phyloP scores from a whole-genome alignment of 2,329 filamentous ascomycete genomes.

The Penicillium sp. region DNA sequence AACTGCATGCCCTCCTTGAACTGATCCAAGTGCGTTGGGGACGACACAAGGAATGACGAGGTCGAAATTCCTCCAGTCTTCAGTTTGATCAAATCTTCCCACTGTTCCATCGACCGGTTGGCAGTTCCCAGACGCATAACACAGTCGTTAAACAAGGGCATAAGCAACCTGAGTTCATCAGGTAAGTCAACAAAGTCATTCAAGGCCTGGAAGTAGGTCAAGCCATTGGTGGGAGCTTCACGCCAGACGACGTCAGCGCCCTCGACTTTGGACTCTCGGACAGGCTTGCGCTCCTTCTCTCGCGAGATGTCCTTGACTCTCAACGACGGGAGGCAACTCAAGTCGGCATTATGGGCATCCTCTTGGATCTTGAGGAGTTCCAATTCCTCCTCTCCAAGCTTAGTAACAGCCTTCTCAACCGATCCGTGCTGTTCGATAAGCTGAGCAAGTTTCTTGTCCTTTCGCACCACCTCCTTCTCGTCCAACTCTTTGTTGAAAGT shows the following conservation, averaged over 20 bases:
- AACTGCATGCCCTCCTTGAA: conserved; percentile 81
- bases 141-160: conserved; percentile 87
- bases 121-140: conserved; percentile 92
- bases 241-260: conserved; percentile 79
- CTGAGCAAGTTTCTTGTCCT: conserved; percentile 71
- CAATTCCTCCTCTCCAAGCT: conserved; percentile 74
- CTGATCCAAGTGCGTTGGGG: conserved; percentile 66
- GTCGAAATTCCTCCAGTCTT: conserved; percentile 90
- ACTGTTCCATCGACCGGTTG: conserved; percentile 83
- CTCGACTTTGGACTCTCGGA: conserved; percentile 56
- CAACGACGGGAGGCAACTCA: conserved; percentile 84
- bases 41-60: conserved; percentile 77
- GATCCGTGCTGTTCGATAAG: conserved; percentile 67
- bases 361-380: conserved; percentile 79
- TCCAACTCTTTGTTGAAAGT: conserved; percentile 71
- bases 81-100: conserved; percentile 93
- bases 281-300: conserved; percentile 69
- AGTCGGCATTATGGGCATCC: conserved; percentile 76
- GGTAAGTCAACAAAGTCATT: conserved; percentile 76
- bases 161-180: conserved; percentile 75
- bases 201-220: conserved; percentile 93
- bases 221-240: conserved; percentile 87
- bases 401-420: conserved; percentile 66
- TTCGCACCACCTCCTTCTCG: conserved; percentile 70
- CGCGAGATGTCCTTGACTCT: conserved; percentile 86